Conservation (phyloP, 1,284 basidiomycete species). For the Melampsora americana region DNA sequence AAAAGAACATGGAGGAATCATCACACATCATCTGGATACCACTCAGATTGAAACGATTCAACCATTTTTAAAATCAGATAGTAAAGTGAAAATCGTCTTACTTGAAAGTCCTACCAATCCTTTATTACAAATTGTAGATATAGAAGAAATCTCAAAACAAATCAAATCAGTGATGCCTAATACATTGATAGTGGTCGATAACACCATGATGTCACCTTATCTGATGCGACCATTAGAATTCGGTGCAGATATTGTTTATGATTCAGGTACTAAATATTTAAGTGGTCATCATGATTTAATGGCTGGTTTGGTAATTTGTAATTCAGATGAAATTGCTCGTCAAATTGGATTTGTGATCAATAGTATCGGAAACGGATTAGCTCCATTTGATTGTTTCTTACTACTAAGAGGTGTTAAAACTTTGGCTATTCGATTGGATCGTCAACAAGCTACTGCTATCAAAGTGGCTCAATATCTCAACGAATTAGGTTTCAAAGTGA, state of each 20-base stretch:
- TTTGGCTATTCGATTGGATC: constrained; percentile 91
- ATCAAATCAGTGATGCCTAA: constrained; percentile 74
- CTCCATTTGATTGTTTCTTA: constrained; percentile 93
- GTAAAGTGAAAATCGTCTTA: constrained; percentile 75
- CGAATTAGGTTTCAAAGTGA: constrained; percentile 81
- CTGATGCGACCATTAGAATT: constrained; percentile 91
- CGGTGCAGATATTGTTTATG: constrained; percentile 94
- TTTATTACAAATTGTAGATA: constrained; percentile 88
- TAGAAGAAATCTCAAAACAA: constrained; percentile 72
- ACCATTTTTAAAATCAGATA: constrained; percentile 67
- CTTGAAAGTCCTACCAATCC: constrained; percentile 98
- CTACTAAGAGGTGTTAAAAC: constrained; percentile 95
- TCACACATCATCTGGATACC: constrained; percentile 90
- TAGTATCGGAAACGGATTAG: constrained; percentile 91
- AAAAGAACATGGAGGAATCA: constrained; percentile 78
- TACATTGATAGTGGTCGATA: constrained; percentile 88
- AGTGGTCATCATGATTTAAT: constrained; percentile 98
- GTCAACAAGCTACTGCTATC: constrained; percentile 79
- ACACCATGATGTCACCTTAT: constrained; percentile 99
- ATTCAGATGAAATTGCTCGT: constrained; percentile 84
- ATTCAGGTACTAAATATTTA: constrained; percentile 96
- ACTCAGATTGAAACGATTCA: constrained; percentile 68
- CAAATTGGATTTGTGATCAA: constrained; percentile 89
- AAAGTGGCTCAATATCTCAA: constrained; percentile 82
- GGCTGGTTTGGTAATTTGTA: constrained; percentile 91